phyloP scores from a whole-genome alignment of 306 rosid species.

The Pachyrhizus erosus region DNA sequence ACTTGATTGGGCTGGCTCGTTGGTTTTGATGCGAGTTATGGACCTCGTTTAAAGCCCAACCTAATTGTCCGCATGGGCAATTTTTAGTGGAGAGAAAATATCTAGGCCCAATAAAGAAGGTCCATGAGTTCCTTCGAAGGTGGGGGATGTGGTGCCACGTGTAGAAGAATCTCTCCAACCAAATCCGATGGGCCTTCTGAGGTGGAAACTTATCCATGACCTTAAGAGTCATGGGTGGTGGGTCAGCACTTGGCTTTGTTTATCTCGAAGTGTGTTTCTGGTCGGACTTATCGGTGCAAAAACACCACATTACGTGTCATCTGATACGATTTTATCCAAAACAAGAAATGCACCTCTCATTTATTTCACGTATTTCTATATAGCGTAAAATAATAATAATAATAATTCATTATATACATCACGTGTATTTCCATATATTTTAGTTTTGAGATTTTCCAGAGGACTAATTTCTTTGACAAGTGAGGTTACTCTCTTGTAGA shows the following conservation, averaged over 20 bases:
- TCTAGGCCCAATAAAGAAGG: not conserved
- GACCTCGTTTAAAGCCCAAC: too few species aligned
- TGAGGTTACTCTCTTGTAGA: too few species aligned
- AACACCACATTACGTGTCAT: conserved; percentile 25
- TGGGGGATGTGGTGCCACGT: conserved; percentile 34
- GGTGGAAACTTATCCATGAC: conserved; percentile 42
- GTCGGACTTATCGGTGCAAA: not conserved
- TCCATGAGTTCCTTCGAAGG: not conserved
- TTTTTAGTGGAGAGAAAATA: not conserved
- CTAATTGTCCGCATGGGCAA: too few species aligned
- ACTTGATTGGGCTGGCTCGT: not conserved
- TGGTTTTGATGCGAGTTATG: not conserved
- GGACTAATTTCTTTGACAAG: not conserved
- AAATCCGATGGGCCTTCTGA: conserved; percentile 39
- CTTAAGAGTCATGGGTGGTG: not conserved
- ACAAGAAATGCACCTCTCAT: not conserved
- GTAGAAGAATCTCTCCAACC: conserved; percentile 30
- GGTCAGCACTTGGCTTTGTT: conserved; percentile 7
- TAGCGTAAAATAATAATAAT: not conserved
- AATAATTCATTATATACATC: not conserved
- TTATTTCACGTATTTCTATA: not conserved
- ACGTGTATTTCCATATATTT: not conserved
- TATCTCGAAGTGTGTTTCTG: not conserved
- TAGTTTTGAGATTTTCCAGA: not conserved
- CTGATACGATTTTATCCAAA: conserved; percentile 28